A percentile compares a stretch with the other conserved stretches of the same genome.
phyloP scores from a whole-genome alignment of 805 yeast genomes.

The Myxozyma lipomycoides region DNA sequence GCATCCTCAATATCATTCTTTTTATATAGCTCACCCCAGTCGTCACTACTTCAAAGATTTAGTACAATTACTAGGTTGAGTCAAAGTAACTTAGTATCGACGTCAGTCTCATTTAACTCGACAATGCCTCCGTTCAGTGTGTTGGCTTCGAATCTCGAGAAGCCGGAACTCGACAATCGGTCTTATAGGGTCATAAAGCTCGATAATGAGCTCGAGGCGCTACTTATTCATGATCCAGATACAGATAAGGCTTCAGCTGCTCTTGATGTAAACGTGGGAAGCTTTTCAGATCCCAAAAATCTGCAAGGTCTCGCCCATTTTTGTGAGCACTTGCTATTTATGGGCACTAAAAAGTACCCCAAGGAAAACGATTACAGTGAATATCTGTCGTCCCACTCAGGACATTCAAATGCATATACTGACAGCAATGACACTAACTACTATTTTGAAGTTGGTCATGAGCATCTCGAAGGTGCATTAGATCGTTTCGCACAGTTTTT shows the following conservation, averaged over 20 bases:
- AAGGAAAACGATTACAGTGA: conserved; percentile 68
- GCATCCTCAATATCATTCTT: conserved; percentile 24
- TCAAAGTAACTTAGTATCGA: not conserved
- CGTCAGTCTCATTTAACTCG: not conserved
- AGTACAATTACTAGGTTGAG: not conserved
- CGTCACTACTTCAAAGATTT: not conserved
- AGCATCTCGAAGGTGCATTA: conserved; percentile 76
- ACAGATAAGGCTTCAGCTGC: conserved; percentile 65
- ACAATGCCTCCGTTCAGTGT: conserved; percentile 10
- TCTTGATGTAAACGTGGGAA: conserved; percentile 73
- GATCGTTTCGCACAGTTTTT: conserved; percentile 93
- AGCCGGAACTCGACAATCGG: conserved; percentile 61
- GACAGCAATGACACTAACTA: conserved; percentile 86
- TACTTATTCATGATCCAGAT: conserved; percentile 73
- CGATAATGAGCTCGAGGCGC: conserved; percentile 62
- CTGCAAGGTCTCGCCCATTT: conserved; percentile 84
- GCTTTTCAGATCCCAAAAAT: conserved; percentile 68
- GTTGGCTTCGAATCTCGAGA: conserved; percentile 37
- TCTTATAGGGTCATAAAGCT: conserved; percentile 63
- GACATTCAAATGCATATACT: conserved; percentile 88
- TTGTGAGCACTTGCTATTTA: conserved; percentile 77
- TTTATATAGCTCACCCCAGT: not conserved
- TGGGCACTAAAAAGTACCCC: conserved; percentile 77
- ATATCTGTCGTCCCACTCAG: conserved; percentile 78
- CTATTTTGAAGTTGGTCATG: conserved; percentile 76